Percentiles rank a stretch among this genome's conserved stretches.
Evolutionary conservation across 768 basidiomycete species (phyloP).

Genomic region (Naganishia kalamii): DNA sequence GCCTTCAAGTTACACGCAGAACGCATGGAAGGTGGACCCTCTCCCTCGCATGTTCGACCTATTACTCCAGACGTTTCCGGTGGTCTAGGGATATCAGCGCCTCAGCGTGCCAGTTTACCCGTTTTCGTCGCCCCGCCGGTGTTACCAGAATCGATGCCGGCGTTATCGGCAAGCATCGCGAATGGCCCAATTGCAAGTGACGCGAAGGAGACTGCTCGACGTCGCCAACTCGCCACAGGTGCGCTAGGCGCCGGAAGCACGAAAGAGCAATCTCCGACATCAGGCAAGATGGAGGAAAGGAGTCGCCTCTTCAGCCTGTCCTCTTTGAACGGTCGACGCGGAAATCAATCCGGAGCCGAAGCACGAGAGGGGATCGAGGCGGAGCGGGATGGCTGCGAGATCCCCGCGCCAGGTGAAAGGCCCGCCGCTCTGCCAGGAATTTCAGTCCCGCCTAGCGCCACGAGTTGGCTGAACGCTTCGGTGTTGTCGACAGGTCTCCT

Average conservation of each 20-base stretch:
- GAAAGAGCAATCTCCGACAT: too few relatives aligned
- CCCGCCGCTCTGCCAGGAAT: not conserved
- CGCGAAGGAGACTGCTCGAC: too few relatives aligned
- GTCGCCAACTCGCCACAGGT: too few relatives aligned
- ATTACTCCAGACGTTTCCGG: too few relatives aligned
- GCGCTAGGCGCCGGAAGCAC: too few relatives aligned
- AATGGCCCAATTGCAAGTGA: too few relatives aligned
- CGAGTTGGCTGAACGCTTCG: not conserved
- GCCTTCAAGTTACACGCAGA: slow-evolving; percentile 6
- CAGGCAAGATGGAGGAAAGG: not conserved
- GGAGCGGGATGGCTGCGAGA: not conserved
- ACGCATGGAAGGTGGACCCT: not conserved
- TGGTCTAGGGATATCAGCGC: too few relatives aligned
- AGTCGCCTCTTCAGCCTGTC: not conserved
- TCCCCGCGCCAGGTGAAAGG: too few relatives aligned
- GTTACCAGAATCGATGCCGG: too few relatives aligned
- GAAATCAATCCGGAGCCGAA: not conserved
- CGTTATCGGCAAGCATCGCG: too few relatives aligned
- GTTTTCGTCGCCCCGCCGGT: too few relatives aligned
- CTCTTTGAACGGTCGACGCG: not conserved
- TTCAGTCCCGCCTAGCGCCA: not conserved
- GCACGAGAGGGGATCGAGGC: not conserved
- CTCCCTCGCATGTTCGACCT: not conserved
- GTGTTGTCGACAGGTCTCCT: not conserved
- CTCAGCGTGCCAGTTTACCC: not conserved